Base-by-base conservation (phyloP, 2,329 filamentous ascomycete species). In the Xylariaceae sp. region DNA sequence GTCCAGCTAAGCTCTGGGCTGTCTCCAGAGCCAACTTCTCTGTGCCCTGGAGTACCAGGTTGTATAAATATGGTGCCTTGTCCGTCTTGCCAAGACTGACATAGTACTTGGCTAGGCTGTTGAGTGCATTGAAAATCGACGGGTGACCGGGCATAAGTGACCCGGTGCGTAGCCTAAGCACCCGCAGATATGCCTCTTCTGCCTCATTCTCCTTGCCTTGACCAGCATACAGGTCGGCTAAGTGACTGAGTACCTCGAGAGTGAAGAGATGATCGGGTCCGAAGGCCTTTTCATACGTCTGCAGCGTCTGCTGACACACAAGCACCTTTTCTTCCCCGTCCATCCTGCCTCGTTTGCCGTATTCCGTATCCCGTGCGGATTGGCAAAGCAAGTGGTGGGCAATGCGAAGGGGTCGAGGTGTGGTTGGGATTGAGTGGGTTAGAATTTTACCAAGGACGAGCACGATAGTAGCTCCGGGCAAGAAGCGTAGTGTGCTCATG, bases 261-360 rank as follows among this genome's bases (percentile, higher is more conserved):
- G 54, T 59, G 11, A 11, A 49, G 10, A 2, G 17, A 18, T 59
- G 23, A 23, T 44, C 17, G 34, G 23, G 34, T 35, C 56, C 53
- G 8, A 39, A 8, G 3, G 44, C 7, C 15, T 56, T 56, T 11
- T 59, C 50, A 11, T 34, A 18, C 10, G 70, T 65, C 66, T 68
- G 54, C 8, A 74, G 64, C 50, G 69, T 69, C 55, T 68, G 70
- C 13, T 63, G 9, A 35, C 66, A 72, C 68, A 73, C 72, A 1
- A 62, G 55, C 62, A 45, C n/a, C 42, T 45, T n/a, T 45, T 45
- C 42, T 15, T 13, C 42, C 13, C 42, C 42, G 5, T 45, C 42
- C 42, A 45, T 45, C 42, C n/a, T 45, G 42, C 10, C 23, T 30
- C 23, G 23, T 30, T 30, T 30, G 23, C 23, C 23, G 23, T 30